These are phyloP conservation scores for Manihot esculenta DNA, from an alignment of 441 rosid genomes.

Conservation along the genomic window DNA sequence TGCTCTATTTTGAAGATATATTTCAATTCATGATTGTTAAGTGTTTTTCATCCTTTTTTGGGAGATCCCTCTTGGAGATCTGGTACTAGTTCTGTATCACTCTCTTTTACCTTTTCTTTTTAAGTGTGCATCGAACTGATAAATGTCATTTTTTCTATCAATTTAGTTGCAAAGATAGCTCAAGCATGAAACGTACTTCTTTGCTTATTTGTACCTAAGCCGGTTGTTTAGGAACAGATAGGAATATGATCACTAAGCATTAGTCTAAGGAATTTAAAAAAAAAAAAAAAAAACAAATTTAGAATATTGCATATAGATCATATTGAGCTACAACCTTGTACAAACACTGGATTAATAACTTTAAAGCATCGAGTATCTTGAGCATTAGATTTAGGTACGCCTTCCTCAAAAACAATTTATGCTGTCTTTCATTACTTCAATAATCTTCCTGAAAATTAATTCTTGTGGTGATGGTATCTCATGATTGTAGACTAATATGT, in stretches of 20 bases:
- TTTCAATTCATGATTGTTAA: not conserved
- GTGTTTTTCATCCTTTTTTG: not conserved
- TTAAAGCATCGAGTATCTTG: not conserved
- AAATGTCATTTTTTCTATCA: not conserved
- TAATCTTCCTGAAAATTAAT: not conserved
- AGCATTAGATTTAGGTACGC: not conserved
- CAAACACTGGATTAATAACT: not conserved
- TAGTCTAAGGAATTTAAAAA: not conserved
- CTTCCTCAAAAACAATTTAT: too few species aligned
- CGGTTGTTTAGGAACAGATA: not conserved
- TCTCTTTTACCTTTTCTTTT: too few species aligned
- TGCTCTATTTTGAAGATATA: not conserved
- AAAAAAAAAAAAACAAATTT: too few species aligned
- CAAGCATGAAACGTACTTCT: not conserved
- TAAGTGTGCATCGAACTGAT: too few species aligned
- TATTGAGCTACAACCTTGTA: not conserved
- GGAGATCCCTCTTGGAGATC: not conserved
- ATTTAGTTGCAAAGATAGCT: not conserved
- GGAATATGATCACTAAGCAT: not conserved
- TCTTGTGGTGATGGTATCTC: not conserved
- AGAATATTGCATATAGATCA: not conserved
- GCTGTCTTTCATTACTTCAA: not conserved
- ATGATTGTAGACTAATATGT: not conserved
- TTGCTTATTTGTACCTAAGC: not conserved
- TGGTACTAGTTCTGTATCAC: not conserved